These are phyloP conservation scores for Saccharomycopsis amapae DNA, from an alignment of 805 yeast genomes.

Conservation along the genomic window DNA sequence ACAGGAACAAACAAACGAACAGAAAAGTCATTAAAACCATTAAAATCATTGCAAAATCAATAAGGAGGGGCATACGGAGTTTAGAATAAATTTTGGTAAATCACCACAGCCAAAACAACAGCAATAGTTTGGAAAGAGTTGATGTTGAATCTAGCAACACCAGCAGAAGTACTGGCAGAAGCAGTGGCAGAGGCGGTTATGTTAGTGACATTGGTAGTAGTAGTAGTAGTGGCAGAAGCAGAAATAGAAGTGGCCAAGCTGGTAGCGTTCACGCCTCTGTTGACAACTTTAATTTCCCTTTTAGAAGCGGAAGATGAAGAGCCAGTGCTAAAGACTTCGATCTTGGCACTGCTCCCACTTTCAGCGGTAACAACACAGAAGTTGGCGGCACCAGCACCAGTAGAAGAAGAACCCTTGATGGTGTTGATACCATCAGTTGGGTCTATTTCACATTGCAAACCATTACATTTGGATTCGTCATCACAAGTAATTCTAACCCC, in stretches of 20 bases:
- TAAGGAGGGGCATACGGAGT: background rate
- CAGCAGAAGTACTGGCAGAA: conserved; percentile 7
- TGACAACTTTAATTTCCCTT: background rate
- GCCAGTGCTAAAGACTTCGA: conserved; percentile 55
- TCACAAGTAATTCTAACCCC: conserved; percentile 74
- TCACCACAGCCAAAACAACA: conserved; percentile 4
- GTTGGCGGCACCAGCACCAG: conserved; percentile 61
- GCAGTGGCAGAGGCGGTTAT: conserved; percentile 5
- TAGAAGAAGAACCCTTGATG: conserved; percentile 36
- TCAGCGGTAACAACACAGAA: conserved; percentile 78
- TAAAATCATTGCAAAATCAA: background rate
- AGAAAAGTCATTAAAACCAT: background rate
- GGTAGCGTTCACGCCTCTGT: background rate
- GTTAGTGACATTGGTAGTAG: conserved; percentile 5
- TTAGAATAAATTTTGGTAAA: conserved; percentile 10
- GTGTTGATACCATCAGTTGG: conserved; percentile 61
- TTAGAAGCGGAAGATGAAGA: conserved; percentile 4
- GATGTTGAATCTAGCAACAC: background rate
- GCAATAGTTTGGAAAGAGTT: background rate
- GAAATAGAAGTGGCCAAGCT: conserved; percentile 1
- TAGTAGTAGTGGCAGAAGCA: conserved; percentile 1
- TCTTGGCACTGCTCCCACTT: conserved; percentile 53
- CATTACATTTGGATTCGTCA: conserved; percentile 59
- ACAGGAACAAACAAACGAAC: background rate
- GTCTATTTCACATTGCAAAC: conserved; percentile 77